Percentiles rank a stretch among this genome's conserved stretches.
phyloP scores from a whole-genome alignment of 2,329 filamentous ascomycete genomes.

The Immersiporthe knoxdaviesiana region DNA sequence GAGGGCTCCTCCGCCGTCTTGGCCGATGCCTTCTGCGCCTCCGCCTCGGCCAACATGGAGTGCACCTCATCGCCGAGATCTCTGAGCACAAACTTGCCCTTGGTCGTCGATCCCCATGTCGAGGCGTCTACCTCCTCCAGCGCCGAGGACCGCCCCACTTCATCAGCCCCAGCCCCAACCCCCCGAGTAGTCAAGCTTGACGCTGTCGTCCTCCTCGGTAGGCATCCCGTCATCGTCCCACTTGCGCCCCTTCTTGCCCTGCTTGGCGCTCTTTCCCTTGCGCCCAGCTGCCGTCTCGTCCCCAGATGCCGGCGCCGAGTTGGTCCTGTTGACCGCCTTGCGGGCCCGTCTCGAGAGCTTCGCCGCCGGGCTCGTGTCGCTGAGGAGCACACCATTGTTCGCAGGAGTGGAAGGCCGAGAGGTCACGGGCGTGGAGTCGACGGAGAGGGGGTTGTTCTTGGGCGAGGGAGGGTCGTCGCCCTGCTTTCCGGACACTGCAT shows the following conservation, averaged over 20 bases:
- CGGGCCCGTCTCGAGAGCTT: conserved; percentile 82
- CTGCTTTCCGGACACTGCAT: conserved; percentile 40
- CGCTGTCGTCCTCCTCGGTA: conserved; percentile 79
- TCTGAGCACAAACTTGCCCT: conserved; percentile 91
- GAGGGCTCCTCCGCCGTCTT: conserved; percentile 52
- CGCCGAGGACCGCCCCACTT: conserved; percentile 56
- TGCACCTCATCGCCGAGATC: conserved; percentile 94
- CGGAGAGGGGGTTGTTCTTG: conserved; percentile 49
- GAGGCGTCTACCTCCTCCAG: conserved; percentile 77
- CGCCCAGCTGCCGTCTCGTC: conserved; percentile 68
- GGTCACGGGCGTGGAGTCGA: conserved; percentile 71
- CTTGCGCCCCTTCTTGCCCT: conserved; percentile 81
- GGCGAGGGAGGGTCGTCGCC: conserved; percentile 44
- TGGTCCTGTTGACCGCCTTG: conserved; percentile 67
- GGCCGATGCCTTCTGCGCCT: conserved; percentile 60
- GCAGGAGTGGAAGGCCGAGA: conserved; percentile 80
- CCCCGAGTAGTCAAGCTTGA: conserved; percentile 91
- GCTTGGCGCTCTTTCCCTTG: conserved; percentile 60
- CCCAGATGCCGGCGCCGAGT: conserved; percentile 74
- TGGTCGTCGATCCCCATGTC: conserved; percentile 84
- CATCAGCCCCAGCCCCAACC: conserved; percentile 56
- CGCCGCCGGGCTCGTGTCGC: conserved; percentile 66
- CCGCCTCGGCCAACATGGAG: conserved; percentile 81
- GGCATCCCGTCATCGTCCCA: conserved; percentile 91
- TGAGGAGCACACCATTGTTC: conserved; percentile 71